phyloP scores from a whole-genome alignment of 1,284 basidiomycete species.

The Ustilago crameri region DNA sequence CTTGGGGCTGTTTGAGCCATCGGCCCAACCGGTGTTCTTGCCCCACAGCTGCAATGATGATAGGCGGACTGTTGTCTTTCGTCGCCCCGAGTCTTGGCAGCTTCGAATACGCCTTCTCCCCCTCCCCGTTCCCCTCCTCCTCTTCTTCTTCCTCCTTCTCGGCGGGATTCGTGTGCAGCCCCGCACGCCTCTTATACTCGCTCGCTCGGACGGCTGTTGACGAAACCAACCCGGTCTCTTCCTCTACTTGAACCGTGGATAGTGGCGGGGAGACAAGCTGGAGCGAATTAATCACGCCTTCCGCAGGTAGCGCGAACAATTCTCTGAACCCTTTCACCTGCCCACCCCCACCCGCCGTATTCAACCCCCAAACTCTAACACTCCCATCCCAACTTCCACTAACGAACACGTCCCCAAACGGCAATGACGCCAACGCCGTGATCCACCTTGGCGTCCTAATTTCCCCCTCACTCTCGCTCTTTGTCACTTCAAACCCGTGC shows the following conservation, averaged over 20 bases:
- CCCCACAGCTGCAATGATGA: conserved; percentile 83
- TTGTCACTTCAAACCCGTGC: conserved; percentile 79
- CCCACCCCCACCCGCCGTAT: conserved; percentile 70
- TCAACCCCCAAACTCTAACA: conserved; percentile 88
- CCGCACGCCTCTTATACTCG: conserved; percentile 46
- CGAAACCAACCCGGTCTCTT: background rate
- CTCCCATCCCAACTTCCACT: conserved; percentile 91
- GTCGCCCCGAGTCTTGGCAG: conserved; percentile 19
- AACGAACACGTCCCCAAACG: conserved; percentile 90
- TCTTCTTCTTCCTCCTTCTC: background rate
- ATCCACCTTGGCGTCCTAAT: conserved; percentile 88
- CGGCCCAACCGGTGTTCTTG: conserved; percentile 89
- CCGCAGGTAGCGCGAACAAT: conserved; percentile 75
- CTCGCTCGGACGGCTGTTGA: conserved; percentile 5
- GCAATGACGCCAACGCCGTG: conserved; percentile 81
- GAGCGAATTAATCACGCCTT: conserved; percentile 88
- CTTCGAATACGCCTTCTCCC: background rate
- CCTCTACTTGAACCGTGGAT: background rate
- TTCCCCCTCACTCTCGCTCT: conserved; percentile 78
- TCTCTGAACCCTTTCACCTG: conserved; percentile 79
- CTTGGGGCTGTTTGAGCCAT: conserved; percentile 82
- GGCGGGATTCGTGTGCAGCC: background rate
- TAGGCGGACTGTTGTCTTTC: conserved; percentile 52
- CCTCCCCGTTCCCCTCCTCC: background rate
- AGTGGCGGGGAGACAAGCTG: conserved; percentile 78